Percentiles rank a stretch among this genome's conserved stretches.
These are phyloP conservation scores for Paraphysoderma sedebokerense DNA, from an alignment of 371 early-diverging fungal species.

Conservation along the genomic window DNA sequence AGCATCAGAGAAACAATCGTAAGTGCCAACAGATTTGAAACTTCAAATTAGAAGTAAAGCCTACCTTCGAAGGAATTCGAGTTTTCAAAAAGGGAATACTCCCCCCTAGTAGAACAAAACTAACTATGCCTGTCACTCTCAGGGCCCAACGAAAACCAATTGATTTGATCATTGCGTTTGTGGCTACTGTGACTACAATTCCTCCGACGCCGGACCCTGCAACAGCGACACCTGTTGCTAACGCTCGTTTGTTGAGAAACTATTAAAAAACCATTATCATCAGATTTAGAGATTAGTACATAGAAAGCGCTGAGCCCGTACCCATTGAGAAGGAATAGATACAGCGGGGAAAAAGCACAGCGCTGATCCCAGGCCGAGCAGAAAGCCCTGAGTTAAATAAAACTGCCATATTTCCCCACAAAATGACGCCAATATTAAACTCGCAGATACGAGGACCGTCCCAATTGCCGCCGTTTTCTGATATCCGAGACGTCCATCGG, in stretches of 20 bases:
- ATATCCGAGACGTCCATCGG: conserved; percentile 5
- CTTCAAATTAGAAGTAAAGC: conserved; percentile 6
- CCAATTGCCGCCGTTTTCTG: conserved; percentile 7
- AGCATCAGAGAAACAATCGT: conserved; percentile 10
- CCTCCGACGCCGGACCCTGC: conserved; percentile 56
- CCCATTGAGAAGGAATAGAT: conserved; percentile 47
- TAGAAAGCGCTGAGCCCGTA: no score
- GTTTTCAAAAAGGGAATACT: conserved; percentile 26
- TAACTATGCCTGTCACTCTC: conserved; percentile 35
- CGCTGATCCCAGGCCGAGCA: conserved; percentile 48
- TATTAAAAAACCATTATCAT: no score
- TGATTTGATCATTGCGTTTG: conserved; percentile 22
- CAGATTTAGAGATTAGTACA: no score
- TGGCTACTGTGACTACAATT: conserved; percentile 33
- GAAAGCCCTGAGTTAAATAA: conserved; percentile 44
- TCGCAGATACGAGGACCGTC: conserved; percentile 22
- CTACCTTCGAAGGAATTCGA: conserved; percentile 11
- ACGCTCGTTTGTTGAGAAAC: conserved; percentile 40
- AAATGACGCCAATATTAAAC: conserved; percentile 41
- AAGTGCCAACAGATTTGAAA: conserved; percentile 6
- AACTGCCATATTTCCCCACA: conserved; percentile 44
- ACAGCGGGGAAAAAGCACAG: conserved; percentile 49
- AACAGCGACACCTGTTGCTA: conserved; percentile 55
- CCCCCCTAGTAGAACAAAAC: conserved; percentile 22
- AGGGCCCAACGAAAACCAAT: conserved; percentile 46